A percentile compares a stretch with the other conserved stretches of the same genome.
Conservation (phyloP, 352 stramenopile species). For the Pythium biforme region DNA sequence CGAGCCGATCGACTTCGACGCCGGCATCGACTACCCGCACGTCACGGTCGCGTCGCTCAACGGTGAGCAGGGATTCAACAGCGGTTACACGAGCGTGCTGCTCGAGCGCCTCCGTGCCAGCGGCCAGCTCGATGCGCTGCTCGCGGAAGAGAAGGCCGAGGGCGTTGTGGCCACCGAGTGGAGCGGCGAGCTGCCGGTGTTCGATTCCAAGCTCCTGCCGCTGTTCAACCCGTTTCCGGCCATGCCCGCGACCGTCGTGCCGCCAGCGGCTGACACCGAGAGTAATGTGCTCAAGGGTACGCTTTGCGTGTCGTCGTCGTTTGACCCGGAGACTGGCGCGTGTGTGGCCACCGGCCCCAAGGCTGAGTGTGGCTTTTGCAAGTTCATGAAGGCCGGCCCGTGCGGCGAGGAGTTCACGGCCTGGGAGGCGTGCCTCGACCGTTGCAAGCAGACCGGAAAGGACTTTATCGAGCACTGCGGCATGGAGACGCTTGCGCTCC, state of each 20-base stretch:
- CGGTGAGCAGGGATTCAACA: constrained; percentile 42
- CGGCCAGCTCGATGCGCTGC: constrained; percentile 53
- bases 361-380: constrained; percentile 87
- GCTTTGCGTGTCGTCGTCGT: constrained; percentile 66
- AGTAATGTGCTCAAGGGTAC: constrained; percentile 47
- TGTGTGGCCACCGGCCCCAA: constrained; percentile 54
- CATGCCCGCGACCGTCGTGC: constrained; percentile 38
- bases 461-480: constrained; percentile 85
- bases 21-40: constrained; percentile 46
- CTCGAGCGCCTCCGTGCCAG: constrained; percentile 70
- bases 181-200: constrained; percentile 62
- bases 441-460: constrained; percentile 61
- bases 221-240: constrained; percentile 82
- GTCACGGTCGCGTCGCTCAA: constrained; percentile 58
- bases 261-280: constrained; percentile 16
- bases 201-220: constrained; percentile 69
- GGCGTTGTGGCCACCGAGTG: constrained; percentile 31
- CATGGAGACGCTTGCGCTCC: constrained; percentile 67
- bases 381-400: constrained; percentile 89
- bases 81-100: constrained; percentile 67
- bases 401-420: constrained; percentile 76
- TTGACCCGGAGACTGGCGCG: constrained; percentile 47
- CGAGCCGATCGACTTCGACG: constrained; percentile 55
- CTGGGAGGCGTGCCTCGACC: constrained; percentile 83
- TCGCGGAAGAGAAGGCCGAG: constrained; percentile 30